Evolutionary conservation across 139 green algal species (phyloP).

Genomic region (Gonium pectorale): DNA sequence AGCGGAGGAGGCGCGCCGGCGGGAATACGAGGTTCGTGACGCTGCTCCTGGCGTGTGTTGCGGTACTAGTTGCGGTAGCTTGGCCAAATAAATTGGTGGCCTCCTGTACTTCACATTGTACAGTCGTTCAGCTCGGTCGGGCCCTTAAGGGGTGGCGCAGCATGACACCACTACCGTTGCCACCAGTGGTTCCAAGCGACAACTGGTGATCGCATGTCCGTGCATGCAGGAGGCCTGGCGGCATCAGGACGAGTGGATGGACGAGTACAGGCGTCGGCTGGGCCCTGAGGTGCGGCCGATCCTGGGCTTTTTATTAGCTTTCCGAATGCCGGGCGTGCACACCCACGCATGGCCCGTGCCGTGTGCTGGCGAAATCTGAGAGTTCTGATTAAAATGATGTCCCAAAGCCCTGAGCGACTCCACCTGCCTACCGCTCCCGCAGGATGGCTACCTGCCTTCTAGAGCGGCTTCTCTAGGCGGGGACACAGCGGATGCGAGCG

Average conservation of each 20-base stretch:
- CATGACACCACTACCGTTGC: too few species aligned
- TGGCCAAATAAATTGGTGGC: too few species aligned
- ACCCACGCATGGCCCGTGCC: background rate
- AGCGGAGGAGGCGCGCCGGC: constrained; percentile 9
- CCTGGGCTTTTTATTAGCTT: background rate
- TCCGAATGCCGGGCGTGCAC: too few species aligned
- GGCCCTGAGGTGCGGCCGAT: constrained; percentile 41
- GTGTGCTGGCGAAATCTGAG: background rate
- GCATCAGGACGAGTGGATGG: constrained; percentile 66
- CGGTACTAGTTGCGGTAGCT: too few species aligned
- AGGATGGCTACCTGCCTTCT: constrained; percentile 32
- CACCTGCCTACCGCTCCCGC: background rate
- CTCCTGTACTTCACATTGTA: too few species aligned
- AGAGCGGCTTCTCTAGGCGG: background rate
- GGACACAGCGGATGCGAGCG: background rate
- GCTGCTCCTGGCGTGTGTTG: too few species aligned
- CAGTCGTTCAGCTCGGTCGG: too few species aligned
- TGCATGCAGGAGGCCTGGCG: constrained; percentile 51
- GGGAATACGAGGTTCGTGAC: background rate
- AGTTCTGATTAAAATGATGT: background rate
- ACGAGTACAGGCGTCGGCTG: constrained; percentile 59
- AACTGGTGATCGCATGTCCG: too few species aligned
- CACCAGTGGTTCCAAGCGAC: too few species aligned
- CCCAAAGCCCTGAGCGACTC: background rate
- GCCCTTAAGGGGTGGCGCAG: too few species aligned